Base-by-base conservation (phyloP, 148 eudicot species). In the Cornus controversa region DNA sequence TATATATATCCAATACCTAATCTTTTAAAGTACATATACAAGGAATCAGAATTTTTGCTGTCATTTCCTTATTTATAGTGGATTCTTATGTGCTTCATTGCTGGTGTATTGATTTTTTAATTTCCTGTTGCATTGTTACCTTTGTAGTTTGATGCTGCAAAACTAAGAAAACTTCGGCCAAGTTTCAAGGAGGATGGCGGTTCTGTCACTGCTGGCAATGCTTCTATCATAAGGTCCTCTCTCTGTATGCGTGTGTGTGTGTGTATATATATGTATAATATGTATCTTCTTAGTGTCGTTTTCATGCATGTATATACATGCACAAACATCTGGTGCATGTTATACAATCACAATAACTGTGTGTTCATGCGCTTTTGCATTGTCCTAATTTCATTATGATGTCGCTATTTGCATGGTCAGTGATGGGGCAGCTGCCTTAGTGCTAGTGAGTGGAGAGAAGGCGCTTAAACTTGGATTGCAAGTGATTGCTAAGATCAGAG, bases 381-480 rank as follows among this genome's bases (percentile, higher is more conserved):
- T 50, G 20, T 11, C 18, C 57, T 50, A 50, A 47, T 42, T 67
- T 40, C 62, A 16, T 34, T 23, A 40, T 40, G 60, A 37, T 63
- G 23, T n/a, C 22, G 31, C 26, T 25, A 26, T 76, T 77, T 84
- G 63, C 62, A 22, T 78, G 80, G 73, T 72, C 80, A 93, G 99
- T 89, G 99, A 96, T 80, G 99, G 99, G 65, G 99, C 95, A 62
- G 99, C 99, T 77, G 99, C 99, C 77, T 54, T 96, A 70, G 92
- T 93, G 70, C 82, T 96, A 75, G 97, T 93, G 77, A 96, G 98
- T 81, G 99, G 99, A 75, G 80, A 90, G 75, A 93, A 82, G 85
- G 99, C 92, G 66, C 77, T 82, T 69, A 85, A 92, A 85, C 95
- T 89, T 78, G 92, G 97, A 64, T 83, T 96, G 40, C 85, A 87